Base-by-base conservation (phyloP, 2,329 filamentous ascomycete genomes). In the Penicillium concentricum region DNA sequence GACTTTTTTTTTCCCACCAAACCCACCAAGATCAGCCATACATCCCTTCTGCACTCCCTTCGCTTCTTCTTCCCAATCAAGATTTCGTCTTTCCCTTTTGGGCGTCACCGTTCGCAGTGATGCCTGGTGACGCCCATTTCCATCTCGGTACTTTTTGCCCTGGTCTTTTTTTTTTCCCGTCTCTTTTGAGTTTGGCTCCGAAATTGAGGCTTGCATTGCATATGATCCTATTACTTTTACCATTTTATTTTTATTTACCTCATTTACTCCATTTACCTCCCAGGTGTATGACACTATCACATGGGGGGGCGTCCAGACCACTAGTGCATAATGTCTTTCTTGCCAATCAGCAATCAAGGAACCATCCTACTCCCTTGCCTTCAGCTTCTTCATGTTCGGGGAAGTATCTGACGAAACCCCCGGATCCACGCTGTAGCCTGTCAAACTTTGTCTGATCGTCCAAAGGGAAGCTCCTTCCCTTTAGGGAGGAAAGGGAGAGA, bases 271-370 rank as follows among this genome's bases (percentile, higher is more conserved):
- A 32, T 32, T 32, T 32, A 15, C 30, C 5, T 15, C 13, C 13
- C 12, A 32, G 12, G 28, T 56, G 54, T 57, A 62, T 63, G 60
- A 59, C 56, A 62, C 60, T 56, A 62, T 58, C 56, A 57, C 43
- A 35, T 39, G 28, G 43, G 10, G 30, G 37, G 43, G 10, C 24
- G 37, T 15, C 44, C 44, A 54, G 50, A 60, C 44, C 30, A 38
- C 56, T 61, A 62, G 54, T 46, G 56, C 28, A 41, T 34, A 10
- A 26, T 10, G 26, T 9, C 5, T 6, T 42, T 18, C 34, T 53
- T 57, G 50, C 61, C 61, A 62, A 63, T 63, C 52, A 57, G 41
- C n/a, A 41, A 12, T 5, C 59, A 39, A 4, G n/a, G 42, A 38
- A 35, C 28, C 57, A 38, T 50, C 46, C 51, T 52, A 54, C 32